These are phyloP conservation scores for Sporopachydermia cereana DNA, from an alignment of 1,139 yeast genomes.

Conservation along the genomic window DNA sequence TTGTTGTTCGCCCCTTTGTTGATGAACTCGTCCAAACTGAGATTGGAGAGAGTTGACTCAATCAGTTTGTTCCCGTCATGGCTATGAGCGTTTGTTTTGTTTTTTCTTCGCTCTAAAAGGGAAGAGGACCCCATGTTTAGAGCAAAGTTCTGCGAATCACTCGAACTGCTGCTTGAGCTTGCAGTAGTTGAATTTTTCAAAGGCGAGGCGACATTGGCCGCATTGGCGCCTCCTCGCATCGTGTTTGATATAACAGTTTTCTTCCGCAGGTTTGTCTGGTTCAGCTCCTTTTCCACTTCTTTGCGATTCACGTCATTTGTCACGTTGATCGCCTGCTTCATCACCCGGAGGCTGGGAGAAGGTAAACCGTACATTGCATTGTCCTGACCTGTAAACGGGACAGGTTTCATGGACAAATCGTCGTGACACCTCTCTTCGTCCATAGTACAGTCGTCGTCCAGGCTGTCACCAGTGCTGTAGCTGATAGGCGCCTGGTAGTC, in stretches of 20 bases:
- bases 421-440: background rate
- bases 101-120: conserved; percentile 1
- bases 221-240: background rate
- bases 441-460: background rate
- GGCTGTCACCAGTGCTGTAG: no score
- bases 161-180: background rate
- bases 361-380: background rate
- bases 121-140: conserved; percentile 3
- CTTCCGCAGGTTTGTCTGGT: conserved; percentile 1
- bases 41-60: background rate
- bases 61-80: background rate
- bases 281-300: conserved; percentile 4
- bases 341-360: background rate
- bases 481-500: background rate
- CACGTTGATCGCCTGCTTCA: conserved; percentile 3
- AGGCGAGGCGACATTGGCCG: background rate
- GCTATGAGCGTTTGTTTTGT: background rate
- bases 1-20: background rate
- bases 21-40: background rate
- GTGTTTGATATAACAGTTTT: background rate
- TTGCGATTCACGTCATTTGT: background rate
- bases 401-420: background rate
- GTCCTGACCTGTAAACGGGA: background rate
- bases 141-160: background rate
- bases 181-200: background rate